Base-by-base conservation (phyloP, 768 basidiomycete genomes). In the Lactarius hengduanensis region DNA sequence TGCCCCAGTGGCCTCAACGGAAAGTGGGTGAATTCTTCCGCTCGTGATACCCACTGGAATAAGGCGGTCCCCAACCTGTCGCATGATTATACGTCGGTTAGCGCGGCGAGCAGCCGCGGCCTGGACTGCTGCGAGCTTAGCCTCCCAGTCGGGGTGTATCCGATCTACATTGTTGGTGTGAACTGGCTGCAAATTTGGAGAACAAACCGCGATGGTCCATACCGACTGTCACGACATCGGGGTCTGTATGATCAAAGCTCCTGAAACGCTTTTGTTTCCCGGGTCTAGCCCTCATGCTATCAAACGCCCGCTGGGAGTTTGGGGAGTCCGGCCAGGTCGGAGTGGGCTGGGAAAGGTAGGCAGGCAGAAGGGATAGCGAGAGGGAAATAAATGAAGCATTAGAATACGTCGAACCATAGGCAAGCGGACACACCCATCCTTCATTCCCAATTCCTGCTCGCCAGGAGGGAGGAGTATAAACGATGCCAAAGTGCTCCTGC, bases 71-170 rank as follows among this genome's bases (percentile, higher is more conserved):
- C 97, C 97, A 38, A 98, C 94, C 77, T 98, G 94, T 54, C 97
- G 88, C 95, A 99, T 98, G 63, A 99, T 91, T 75, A 98, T 96
- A 55, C 97, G 85, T 73, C 97, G 83, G 74, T 96, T 96, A 10
- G 97, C 97, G 32, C 96, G 89, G 66, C 97, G 86, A n/a, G 93
- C 87, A 41, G 94, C 96, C n/a, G 93, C 90, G 38, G 97, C 96
- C 65, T 92, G 90, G 54, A 98, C 94, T 43, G 94, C 89, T 57
- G 93, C 94, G 45, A 98, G 78, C 77, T 98, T 98, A 53, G 89
- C 85, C 80, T 98, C 96, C 97, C 97, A 98, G 76, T 98, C 96
- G 1, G 97, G 96, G 61, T 95, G 90, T 66, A 98, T 95, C 77
- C 94, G 90, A 80, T 99, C 97, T 96, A 70, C 61, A 61, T 65